Evolutionary conservation across 2,329 filamentous ascomycete species (phyloP), one percentile per base, ranked within the genome.

Genomic region (Pseudogymnoascus sp.): DNA sequence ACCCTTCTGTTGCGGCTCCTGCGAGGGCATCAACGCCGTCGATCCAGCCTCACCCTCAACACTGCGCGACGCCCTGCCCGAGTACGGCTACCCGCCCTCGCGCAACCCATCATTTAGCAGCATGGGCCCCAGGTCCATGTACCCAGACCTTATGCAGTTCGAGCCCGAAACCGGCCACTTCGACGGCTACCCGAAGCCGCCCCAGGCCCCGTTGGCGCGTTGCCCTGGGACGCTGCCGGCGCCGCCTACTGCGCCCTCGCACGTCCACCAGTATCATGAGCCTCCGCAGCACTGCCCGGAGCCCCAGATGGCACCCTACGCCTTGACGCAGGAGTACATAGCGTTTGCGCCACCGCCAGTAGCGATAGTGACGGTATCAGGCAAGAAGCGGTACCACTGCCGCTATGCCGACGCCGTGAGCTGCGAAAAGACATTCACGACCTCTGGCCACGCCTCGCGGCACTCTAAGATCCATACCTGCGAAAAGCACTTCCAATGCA

Each of bases 401-500:
- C 85, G 86, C 21, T 86, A 86, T 69, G 82, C 84, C 33, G 86
- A 90, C 63, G 81, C 79, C 58, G 86, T 84, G 66, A 81, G 83
- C 38, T 92, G 89, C 75, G 82, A 82, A 67, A 89, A 90, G 75
- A 89, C 84, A 9, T 92, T 92, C 71, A 92, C 89, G 61, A 92
- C 89, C 2, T 92, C 89, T 0, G 89, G 89, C 41, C 89, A 92
- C 68, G 88, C 89, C n/a, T 90, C 89, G 41, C 84, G 89, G 38
- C 89, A 92, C 71, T 88, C 88, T 62, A 91, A 91, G 73, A 91
- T 90, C 68, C 89, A 92, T 75, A 90, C 86, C 1, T 86, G 86
- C 56, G 88, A 90, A 73, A 92, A 92, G 75, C 84, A 84, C 12
- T 86, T 90, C 19, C 82, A 79, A 35, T 86, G 83, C 73, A 79